Evolutionary conservation across 2,329 filamentous ascomycete genomes (phyloP).

Genomic region (Penicillium sp.): DNA sequence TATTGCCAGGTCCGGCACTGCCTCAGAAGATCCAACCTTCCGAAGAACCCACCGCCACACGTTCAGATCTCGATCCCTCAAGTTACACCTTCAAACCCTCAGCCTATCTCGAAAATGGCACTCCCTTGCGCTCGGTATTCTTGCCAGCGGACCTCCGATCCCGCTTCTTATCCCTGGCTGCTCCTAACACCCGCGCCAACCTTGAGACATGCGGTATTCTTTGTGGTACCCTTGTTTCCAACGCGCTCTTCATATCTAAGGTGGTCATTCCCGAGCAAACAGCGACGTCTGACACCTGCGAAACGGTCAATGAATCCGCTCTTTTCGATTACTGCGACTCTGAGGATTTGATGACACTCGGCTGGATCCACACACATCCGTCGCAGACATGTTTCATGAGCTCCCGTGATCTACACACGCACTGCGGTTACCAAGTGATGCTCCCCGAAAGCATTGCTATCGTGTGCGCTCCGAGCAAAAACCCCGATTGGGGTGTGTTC

Average conservation of each 20-base stretch:
- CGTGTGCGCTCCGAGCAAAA: slow-evolving; percentile 83
- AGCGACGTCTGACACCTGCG: slow-evolving; percentile 88
- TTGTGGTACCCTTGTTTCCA: slow-evolving; percentile 85
- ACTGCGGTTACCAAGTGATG: slow-evolving; percentile 93
- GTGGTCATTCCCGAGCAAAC: slow-evolving; percentile 90
- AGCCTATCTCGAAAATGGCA: slow-evolving; percentile 86
- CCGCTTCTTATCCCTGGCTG: slow-evolving; percentile 72
- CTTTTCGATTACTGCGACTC: slow-evolving; percentile 87
- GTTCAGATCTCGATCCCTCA: slow-evolving; percentile 40
- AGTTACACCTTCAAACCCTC: slow-evolving; percentile 79
- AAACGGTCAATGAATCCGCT: slow-evolving; percentile 81
- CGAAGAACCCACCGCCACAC: slow-evolving; percentile 14
- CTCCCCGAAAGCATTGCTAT: slow-evolving; percentile 95
- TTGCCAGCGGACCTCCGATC: slow-evolving; percentile 73
- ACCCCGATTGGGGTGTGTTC: slow-evolving; percentile 80
- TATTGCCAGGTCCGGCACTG: slow-evolving; percentile 25
- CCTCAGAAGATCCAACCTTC: slow-evolving; percentile 28
- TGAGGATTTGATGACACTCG: slow-evolving; percentile 80
- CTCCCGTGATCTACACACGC: slow-evolving; percentile 88
- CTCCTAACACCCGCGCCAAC: slow-evolving; percentile 73
- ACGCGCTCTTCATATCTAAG: slow-evolving; percentile 86
- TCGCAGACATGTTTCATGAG: slow-evolving; percentile 98
- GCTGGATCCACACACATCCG: slow-evolving; percentile 98
- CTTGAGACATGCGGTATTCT: slow-evolving; percentile 95
- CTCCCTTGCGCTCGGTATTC: slow-evolving; percentile 82